Evolutionary conservation across 75 land plant species (phyloP), one percentile per base, ranked within the genome.

Genomic region (Picea glauca): DNA sequence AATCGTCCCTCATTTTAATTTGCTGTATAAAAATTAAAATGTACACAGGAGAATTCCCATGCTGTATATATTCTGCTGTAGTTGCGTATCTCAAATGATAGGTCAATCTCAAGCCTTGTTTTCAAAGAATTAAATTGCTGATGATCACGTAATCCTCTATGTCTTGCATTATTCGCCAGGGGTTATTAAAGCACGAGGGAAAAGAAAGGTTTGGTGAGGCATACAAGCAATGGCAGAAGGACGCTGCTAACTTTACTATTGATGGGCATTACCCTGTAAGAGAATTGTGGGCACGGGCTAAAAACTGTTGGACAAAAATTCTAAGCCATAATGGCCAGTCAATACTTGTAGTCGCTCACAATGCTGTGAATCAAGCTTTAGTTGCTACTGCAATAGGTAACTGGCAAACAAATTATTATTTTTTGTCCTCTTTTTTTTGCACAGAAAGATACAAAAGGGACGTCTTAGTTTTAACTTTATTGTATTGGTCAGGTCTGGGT

Each of bases 351-450:
- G 99, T 96, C 78, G 99, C 99, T 66, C 99, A 96, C 82, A 96
- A 96, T 88, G 99, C 99, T 38, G 99, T 96, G 62, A 96, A 94
- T 83, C 99, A 96, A 82, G 99, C 99, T 63, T 90, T 96, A 75
- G 92, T 96, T 88, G 98, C 95, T 43, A 92, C 99, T 58, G 98
- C 98, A 21, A 83, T 93, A 66, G 98, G 99, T 94, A 87, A 61
- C 26, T 62, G 30, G 65, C 50, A 13, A n/a, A 14, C 23, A 58
- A 5, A 9, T 2, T 57, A 43, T 26, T 65, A 54, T 79, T 35
- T 58, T 33, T 20, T 50, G 32, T 15, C 14, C 12, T 72, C 43
- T 63, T 40, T 32, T 30, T 65, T 18, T 67, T 61, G 26, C 26
- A 58, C 60, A 56, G 33, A 76, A 58, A 58, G 62, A n/a, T 50